Conservation (phyloP, 2,329 filamentous ascomycete species). For the Colletotrichum higginsianum region DNA sequence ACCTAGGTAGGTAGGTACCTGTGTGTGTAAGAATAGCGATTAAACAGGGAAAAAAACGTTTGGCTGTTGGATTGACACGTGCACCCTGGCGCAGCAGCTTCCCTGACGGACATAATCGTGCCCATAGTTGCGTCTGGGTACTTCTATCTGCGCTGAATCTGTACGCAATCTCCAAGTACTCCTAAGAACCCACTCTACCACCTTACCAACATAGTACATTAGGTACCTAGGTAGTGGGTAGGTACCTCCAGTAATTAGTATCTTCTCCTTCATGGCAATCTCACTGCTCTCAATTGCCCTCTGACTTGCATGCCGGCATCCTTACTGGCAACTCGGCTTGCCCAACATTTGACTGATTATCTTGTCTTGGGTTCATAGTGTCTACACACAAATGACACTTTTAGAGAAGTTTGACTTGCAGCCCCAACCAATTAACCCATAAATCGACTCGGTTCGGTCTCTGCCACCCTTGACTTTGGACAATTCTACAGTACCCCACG, state of each 20-base stretch:
- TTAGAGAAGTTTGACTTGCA: not conserved
- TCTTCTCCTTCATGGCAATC: not conserved
- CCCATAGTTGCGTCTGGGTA: not conserved
- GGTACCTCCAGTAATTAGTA: too few relatives aligned
- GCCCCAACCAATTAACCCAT: not conserved
- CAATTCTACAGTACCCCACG: not conserved
- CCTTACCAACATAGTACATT: too few relatives aligned
- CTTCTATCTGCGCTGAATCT: not conserved
- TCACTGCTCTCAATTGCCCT: constrained; percentile 3
- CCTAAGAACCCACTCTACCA: not conserved
- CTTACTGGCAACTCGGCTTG: constrained; percentile 6
- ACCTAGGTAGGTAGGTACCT: constrained; percentile 16
- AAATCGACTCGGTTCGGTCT: not conserved
- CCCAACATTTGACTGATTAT: not conserved
- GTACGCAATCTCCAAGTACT: not conserved
- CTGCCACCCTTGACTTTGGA: not conserved
- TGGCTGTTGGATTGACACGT: constrained; percentile 43
- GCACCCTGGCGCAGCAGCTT: constrained; percentile 41
- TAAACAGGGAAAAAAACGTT: constrained; percentile 37
- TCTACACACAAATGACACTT: not conserved
- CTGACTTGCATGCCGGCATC: constrained; percentile 8
- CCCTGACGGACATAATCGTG: constrained; percentile 22
- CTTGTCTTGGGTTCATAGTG: not conserved
- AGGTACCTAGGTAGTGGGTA: too few relatives aligned
- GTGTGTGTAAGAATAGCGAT: constrained; percentile 28